Evolutionary conservation across 208 protist genomes (phyloP), one percentile per base, ranked within the genome.

Genomic region (Crithidia expoeki): DNA sequence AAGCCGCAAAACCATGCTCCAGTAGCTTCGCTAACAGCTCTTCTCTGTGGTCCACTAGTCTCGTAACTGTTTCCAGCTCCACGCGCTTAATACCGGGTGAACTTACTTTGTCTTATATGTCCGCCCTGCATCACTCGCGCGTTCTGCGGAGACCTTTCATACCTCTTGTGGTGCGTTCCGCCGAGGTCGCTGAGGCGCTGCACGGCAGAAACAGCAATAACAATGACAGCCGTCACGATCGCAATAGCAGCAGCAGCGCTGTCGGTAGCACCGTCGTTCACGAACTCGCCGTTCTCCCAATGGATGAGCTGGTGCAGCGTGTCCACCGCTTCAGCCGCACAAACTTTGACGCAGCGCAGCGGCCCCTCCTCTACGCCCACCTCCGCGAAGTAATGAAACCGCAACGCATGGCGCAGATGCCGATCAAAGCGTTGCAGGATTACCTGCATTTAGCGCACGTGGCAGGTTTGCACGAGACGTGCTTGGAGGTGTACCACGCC

Each of bases 321-420:
- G 32, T 94, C 11, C 74, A 90, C 59, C 78, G 80, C 6, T 94
- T 92, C 68, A 94, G 89, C 51, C 80, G 84, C 28, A 69, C 72
- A 9, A 86, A 88, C 62, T 90, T 92, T 75, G 79, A 77, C 28
- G 52, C 36, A 0, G 66, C 51, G 5, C 78, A 89, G 34, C 72
- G 72, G 5, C 66, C 64, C 3, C 55, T 75, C 28, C 79, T 89
- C 14, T 81, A 84, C 63, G 85, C 81, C 3, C 75, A 88, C 47
- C 69, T 94, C 10, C 51, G 55, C 32, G 84, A 92, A 59, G 60
- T 88, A 30, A 65, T 89, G 44, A 66, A 57, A 46, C 50, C 52
- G 14, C 57, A 79, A 25, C 83, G 84, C 32, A 42, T 90, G 51
- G 40, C 61, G 17, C 61, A 74, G 25, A 59, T 84, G 28, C 50